Evolutionary conservation across 805 yeast genomes (phyloP).

Genomic region (Ogataea ramenticola): DNA sequence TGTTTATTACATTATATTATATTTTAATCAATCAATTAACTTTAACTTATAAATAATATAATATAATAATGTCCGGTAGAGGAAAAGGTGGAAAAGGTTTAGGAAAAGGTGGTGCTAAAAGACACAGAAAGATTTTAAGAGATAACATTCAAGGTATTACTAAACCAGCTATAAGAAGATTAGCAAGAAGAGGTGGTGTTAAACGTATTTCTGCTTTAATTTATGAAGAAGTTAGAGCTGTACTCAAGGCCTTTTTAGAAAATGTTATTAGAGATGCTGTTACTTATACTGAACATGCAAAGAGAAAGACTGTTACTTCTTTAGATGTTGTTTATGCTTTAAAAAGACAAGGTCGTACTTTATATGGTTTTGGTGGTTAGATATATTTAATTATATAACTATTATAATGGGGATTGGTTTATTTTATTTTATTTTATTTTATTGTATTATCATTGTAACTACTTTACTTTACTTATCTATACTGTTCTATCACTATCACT

Average conservation of each 20-base stretch:
- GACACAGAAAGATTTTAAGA: constrained; percentile 99
- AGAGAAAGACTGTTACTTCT: constrained; percentile 99
- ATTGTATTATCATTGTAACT: no score
- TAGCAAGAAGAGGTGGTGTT: constrained; percentile 99
- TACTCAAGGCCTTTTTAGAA: constrained; percentile 91
- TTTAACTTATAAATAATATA: neutral
- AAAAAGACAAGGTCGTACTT: constrained; percentile 99
- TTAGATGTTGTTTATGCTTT: constrained; percentile 98
- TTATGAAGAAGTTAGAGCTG: constrained; percentile 98
- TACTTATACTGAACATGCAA: constrained; percentile 99
- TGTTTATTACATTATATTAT: no score
- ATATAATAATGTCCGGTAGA: constrained; percentile 80
- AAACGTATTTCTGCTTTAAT: constrained; percentile 98
- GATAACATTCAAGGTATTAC: constrained; percentile 99
- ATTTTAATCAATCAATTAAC: no score
- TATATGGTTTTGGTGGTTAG: constrained; percentile 99
- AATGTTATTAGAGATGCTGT: constrained; percentile 98
- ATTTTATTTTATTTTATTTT: neutral
- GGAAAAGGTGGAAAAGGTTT: constrained; percentile 99
- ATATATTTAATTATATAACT: constrained; percentile 1
- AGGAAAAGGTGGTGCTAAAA: constrained; percentile 99
- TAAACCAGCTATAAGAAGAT: constrained; percentile 99
- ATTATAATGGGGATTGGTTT: no score
- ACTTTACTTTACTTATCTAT: no score
- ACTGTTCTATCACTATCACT: no score